Conservation (phyloP, 2,329 filamentous ascomycete genomes). For the Geoglossum cookeanum region DNA sequence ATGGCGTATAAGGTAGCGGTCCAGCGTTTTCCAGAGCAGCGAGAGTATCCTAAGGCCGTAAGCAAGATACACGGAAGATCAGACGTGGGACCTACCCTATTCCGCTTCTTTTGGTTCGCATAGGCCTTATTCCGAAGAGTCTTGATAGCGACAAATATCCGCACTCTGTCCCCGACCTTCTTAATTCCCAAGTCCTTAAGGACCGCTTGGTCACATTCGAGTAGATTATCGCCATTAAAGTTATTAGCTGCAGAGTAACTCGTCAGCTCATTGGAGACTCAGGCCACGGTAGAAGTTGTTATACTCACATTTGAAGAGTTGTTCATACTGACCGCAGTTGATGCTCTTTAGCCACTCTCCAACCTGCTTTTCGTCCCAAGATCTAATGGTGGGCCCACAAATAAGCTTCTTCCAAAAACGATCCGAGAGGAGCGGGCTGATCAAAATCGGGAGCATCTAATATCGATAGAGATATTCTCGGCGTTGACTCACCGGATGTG, state of each 20-base stretch:
- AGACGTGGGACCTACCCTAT: constrained; percentile 44
- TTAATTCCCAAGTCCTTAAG: constrained; percentile 97
- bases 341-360: constrained; percentile 81
- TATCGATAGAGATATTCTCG: neutral
- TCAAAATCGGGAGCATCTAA: neutral
- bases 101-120: constrained; percentile 61
- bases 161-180: constrained; percentile 89
- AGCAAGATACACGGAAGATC: neutral
- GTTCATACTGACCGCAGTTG: constrained; percentile 86
- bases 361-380: constrained; percentile 79
- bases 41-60: constrained; percentile 3
- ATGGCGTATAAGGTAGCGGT: constrained; percentile 13
- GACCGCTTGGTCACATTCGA: constrained; percentile 93
- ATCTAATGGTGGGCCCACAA: neutral
- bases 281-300: neutral
- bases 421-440: neutral
- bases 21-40: constrained; percentile 9
- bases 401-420: neutral
- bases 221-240: constrained; percentile 89
- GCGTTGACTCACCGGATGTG: constrained; percentile 23
- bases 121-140: constrained; percentile 60
- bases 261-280: neutral
- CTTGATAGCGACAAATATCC: constrained; percentile 72
- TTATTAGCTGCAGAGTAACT: constrained; percentile 44
- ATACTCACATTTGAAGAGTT: constrained; percentile 49